Evolutionary conservation across 441 rosid genomes (phyloP).

Genomic region (Melastoma candidum): DNA sequence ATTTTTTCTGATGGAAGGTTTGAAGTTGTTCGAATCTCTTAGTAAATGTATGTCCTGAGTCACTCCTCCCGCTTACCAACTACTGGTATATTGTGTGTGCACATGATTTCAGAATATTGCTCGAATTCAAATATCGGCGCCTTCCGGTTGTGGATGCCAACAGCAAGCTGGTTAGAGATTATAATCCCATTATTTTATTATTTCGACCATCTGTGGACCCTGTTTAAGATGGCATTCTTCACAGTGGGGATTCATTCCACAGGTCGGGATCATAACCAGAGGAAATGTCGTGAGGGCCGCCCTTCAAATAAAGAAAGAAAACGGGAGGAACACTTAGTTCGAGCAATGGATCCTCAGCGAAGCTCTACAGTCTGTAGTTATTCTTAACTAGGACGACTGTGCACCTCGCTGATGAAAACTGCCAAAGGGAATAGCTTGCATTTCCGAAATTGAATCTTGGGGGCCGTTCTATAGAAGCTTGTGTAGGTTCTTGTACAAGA

Average conservation of each 20-base stretch:
- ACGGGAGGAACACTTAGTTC: constrained; percentile 24
- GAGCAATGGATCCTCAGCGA: too few species aligned
- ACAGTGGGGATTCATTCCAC: constrained; percentile 2
- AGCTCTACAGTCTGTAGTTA: too few species aligned
- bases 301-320: constrained; percentile 57
- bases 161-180: constrained; percentile 65
- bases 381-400: too few species aligned
- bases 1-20: too few species aligned
- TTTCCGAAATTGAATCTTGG: too few species aligned
- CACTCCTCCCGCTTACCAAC: background rate
- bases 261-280: constrained; percentile 92
- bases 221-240: constrained; percentile 1
- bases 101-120: constrained; percentile 48
- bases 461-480: too few species aligned
- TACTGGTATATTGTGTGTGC: constrained; percentile 6
- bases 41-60: background rate
- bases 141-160: constrained; percentile 87
- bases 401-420: too few species aligned
- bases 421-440: too few species aligned
- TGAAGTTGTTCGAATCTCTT: too few species aligned
- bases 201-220: background rate
- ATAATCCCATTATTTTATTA: background rate
- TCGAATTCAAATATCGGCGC: constrained; percentile 79
- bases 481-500: too few species aligned
- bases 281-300: constrained; percentile 95